Evolutionary conservation across 306 rosid species (phyloP).

Genomic region (apple (Malus domestica)): ASM211411v1 NC_041795.1:15578001-15578500

Average conservation of each 20-base stretch:
- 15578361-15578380: not conserved
- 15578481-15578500: slow-evolving; percentile 36
- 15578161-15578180: slow-evolving; percentile 72
- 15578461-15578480: slow-evolving; percentile 55
- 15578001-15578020: not conserved
- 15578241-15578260: slow-evolving; percentile 97
- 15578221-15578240: slow-evolving; percentile 99
- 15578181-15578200: slow-evolving; percentile 90
- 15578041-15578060: not conserved
- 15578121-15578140: not conserved
- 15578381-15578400: slow-evolving; percentile 21
- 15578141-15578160: slow-evolving; percentile 1
- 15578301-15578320: not conserved
- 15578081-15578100: slow-evolving; percentile 9
- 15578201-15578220: slow-evolving; percentile 96
- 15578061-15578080: not conserved
- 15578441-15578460: slow-evolving; percentile 82
- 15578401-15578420: slow-evolving; percentile 99
- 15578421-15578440: slow-evolving; percentile 84
- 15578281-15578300: not conserved
- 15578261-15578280: slow-evolving; percentile 59
- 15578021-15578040: not conserved
- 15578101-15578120: not conserved
- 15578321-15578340: not conserved
- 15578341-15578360: not conserved